These are phyloP conservation scores for Phaeosphaeriaceae sp. DNA, from an alignment of 2,329 filamentous ascomycete species.

Conservation along the genomic window DNA sequence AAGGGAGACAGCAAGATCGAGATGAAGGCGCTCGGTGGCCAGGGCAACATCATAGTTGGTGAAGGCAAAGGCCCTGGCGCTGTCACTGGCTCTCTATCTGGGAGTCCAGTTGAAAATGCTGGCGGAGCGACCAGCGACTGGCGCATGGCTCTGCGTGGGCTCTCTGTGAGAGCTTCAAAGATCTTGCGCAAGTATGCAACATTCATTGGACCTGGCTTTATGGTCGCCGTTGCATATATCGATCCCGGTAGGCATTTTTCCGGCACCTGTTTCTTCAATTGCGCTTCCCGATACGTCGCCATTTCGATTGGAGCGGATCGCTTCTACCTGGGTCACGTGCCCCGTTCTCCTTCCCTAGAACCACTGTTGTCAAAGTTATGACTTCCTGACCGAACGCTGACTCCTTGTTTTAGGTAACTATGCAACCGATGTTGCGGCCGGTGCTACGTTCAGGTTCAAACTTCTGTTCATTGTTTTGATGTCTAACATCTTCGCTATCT, in stretches of 20 bases:
- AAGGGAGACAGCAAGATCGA: background rate
- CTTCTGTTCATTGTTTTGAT: conserved; percentile 73
- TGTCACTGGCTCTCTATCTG: too few species aligned
- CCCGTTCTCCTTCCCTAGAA: background rate
- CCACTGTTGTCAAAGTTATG: background rate
- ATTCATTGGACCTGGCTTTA: conserved; percentile 72
- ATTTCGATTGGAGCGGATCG: background rate
- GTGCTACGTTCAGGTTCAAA: conserved; percentile 68
- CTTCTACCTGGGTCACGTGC: conserved; percentile 1
- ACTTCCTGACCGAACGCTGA: background rate
- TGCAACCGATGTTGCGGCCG: conserved; percentile 72
- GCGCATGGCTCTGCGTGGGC: conserved; percentile 2
- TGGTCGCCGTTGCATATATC: conserved; percentile 60
- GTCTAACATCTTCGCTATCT: conserved; percentile 74
- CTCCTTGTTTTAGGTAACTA: conserved; percentile 64
- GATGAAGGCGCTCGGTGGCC: too few species aligned
- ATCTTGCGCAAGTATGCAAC: conserved; percentile 57
- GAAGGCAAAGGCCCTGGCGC: too few species aligned
- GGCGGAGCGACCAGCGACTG: conserved; percentile 1
- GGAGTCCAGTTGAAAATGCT: background rate
- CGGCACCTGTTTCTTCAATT: too few species aligned
- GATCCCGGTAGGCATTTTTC: conserved; percentile 48
- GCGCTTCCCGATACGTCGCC: too few species aligned
- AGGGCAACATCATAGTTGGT: too few species aligned
- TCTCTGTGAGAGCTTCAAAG: conserved; percentile 2